Evolutionary conservation across 495 filamentous ascomycete species (phyloP).

Genomic region (Neurospora hispaniola): DNA sequence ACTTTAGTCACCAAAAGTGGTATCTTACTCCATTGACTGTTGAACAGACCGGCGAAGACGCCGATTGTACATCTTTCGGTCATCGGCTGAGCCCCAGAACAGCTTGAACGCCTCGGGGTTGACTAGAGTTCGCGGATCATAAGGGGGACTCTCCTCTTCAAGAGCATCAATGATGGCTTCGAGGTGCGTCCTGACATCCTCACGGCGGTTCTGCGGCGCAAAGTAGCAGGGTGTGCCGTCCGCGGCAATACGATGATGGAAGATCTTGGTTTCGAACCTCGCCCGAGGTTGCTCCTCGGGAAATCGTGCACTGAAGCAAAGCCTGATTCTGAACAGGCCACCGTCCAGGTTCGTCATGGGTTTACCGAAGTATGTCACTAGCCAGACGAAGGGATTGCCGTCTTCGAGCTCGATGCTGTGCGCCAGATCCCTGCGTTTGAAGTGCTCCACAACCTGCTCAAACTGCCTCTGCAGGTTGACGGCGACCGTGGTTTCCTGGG

Average conservation of each 20-base stretch:
- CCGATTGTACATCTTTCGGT: conserved; percentile 74
- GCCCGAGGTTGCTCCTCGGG: conserved; percentile 86
- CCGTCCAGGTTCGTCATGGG: conserved; percentile 93
- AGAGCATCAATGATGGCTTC: conserved; percentile 73
- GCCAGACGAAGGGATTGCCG: conserved; percentile 60
- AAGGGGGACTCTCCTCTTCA: conserved; percentile 78
- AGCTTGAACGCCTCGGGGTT: conserved; percentile 78
- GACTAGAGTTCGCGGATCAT: conserved; percentile 83
- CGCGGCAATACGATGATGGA: conserved; percentile 77
- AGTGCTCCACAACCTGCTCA: conserved; percentile 67
- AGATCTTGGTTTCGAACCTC: conserved; percentile 68
- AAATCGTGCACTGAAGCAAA: conserved; percentile 78
- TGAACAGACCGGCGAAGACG: conserved; percentile 56
- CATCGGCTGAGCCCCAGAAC: conserved; percentile 73
- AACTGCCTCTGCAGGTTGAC: conserved; percentile 73
- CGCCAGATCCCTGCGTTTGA: conserved; percentile 56
- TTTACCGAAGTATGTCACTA: conserved; percentile 72
- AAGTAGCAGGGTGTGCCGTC: conserved; percentile 80
- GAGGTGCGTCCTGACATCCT: conserved; percentile 77
- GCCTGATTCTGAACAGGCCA: conserved; percentile 71
- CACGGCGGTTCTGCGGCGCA: conserved; percentile 44
- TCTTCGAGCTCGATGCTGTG: conserved; percentile 63
- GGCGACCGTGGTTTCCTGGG: conserved; percentile 63
- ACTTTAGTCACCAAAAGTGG: not conserved
- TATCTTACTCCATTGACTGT: conserved; percentile 40